Conservation (phyloP, 2,329 filamentous ascomycete genomes). For the Coniochaeta sp. region DNA sequence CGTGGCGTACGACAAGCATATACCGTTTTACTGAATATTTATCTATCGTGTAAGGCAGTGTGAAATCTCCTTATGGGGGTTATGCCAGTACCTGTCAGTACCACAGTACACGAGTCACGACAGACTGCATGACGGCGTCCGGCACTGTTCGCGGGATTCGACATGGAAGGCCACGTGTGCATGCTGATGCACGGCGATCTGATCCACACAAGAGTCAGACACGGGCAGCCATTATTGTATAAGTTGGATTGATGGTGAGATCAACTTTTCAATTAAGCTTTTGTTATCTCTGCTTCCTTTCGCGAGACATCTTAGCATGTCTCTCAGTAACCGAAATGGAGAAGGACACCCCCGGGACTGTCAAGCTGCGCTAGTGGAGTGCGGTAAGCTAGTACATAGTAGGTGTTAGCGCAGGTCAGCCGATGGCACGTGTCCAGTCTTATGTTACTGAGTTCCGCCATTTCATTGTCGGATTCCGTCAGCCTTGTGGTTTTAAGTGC, state of each 20-base stretch:
- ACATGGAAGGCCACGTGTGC: not conserved
- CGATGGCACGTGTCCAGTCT: not conserved
- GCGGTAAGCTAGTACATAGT: not conserved
- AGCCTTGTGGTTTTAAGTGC: not conserved
- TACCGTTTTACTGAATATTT: not conserved
- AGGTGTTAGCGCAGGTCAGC: not conserved
- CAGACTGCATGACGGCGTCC: not conserved
- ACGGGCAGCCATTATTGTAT: not conserved
- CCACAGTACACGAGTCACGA: not conserved
- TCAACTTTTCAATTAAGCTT: no score
- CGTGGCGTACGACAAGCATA: not conserved
- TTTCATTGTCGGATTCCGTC: slow-evolving; percentile 4
- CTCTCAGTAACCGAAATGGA: no score
- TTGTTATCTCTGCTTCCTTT: no score
- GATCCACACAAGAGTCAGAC: not conserved
- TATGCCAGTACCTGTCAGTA: not conserved
- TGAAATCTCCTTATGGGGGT: no score
- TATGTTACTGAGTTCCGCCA: not conserved
- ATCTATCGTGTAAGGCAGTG: no score
- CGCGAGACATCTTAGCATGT: no score
- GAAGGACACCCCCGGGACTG: not conserved
- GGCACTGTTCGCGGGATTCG: not conserved
- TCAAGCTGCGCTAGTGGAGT: not conserved
- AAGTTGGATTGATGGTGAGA: not conserved
- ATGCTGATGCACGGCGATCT: not conserved